A percentile compares a stretch with the other conserved stretches of the same genome.
phyloP scores from a whole-genome alignment of 192 early-diverging fungal genomes.

The Spizellomyces sp. region DNA sequence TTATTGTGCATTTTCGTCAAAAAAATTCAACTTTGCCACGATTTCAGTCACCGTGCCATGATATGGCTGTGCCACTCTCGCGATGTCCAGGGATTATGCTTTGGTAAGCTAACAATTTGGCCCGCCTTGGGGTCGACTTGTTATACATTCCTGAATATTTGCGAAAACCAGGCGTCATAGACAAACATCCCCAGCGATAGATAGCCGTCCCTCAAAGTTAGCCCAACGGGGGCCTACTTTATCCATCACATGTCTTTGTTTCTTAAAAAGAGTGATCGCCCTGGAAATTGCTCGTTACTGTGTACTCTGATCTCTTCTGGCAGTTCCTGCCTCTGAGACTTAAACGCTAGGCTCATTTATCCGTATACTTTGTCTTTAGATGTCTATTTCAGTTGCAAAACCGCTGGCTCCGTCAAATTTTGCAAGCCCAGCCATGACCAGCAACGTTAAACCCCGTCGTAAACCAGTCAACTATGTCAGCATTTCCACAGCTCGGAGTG shows the following conservation, averaged over 20 bases:
- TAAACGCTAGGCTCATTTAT: too few relatives aligned
- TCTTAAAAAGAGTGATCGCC: not conserved
- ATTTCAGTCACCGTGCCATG: not conserved
- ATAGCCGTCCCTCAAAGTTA: not conserved
- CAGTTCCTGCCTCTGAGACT: too few relatives aligned
- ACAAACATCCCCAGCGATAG: too few relatives aligned
- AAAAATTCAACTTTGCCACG: not conserved
- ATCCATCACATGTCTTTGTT: not conserved
- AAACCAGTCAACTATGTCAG: slow-evolving; percentile 32
- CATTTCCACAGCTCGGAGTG: not conserved
- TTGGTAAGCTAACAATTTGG: too few relatives aligned
- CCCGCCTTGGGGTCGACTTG: too few relatives aligned
- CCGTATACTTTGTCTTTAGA: not conserved
- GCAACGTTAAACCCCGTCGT: slow-evolving; percentile 12
- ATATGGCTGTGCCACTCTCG: not conserved
- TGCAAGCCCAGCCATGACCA: not conserved
- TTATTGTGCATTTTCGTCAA: not conserved
- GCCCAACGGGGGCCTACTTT: not conserved
- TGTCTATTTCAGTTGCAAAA: not conserved
- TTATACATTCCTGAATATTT: too few relatives aligned
- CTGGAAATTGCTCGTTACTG: too few relatives aligned
- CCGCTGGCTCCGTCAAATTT: not conserved
- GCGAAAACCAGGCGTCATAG: too few relatives aligned
- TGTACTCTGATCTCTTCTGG: too few relatives aligned
- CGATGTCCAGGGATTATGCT: not conserved